Conservation (phyloP, 805 yeast species). For the Myxozyma neglecta region DNA sequence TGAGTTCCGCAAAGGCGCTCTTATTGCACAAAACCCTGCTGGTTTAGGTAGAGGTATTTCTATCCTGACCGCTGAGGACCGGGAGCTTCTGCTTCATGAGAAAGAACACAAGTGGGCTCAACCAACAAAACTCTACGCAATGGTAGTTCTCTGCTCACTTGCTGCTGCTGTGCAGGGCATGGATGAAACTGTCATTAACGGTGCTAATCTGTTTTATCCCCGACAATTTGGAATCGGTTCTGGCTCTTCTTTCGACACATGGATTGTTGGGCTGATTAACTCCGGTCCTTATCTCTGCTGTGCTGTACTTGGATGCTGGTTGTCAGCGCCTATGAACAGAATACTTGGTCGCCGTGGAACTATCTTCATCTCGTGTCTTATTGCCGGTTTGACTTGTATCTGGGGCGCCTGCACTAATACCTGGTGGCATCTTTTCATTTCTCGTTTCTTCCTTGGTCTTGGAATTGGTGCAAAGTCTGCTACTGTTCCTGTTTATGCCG, state of each 20-base stretch:
- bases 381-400: slow-evolving; percentile 59
- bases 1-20: slow-evolving; percentile 50
- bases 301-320: slow-evolving; percentile 56
- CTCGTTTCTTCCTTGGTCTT: slow-evolving; percentile 59
- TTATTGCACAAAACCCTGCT: slow-evolving; percentile 53
- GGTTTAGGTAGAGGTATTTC: slow-evolving; percentile 45
- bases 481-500: slow-evolving; percentile 66
- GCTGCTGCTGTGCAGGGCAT: slow-evolving; percentile 72
- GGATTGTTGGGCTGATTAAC: slow-evolving; percentile 60
- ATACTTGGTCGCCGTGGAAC: slow-evolving; percentile 60
- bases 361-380: slow-evolving; percentile 56
- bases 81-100: slow-evolving; percentile 46
- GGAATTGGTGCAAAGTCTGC: slow-evolving; percentile 69
- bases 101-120: slow-evolving; percentile 50
- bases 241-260: slow-evolving; percentile 39
- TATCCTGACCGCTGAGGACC: slow-evolving; percentile 42
- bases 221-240: slow-evolving; percentile 47
- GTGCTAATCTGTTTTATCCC: slow-evolving; percentile 60
- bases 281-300: slow-evolving; percentile 67
- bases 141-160: slow-evolving; percentile 61
- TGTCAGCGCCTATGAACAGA: slow-evolving; percentile 54
- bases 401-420: slow-evolving; percentile 64
- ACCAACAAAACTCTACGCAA: slow-evolving; percentile 45
- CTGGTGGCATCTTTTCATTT: slow-evolving; percentile 61
- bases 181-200: slow-evolving; percentile 72